A percentile compares a stretch with the other conserved stretches of the same genome.
Evolutionary conservation across 352 stramenopile genomes (phyloP).

Genomic region (Phytophthora sansomeana): DNA sequence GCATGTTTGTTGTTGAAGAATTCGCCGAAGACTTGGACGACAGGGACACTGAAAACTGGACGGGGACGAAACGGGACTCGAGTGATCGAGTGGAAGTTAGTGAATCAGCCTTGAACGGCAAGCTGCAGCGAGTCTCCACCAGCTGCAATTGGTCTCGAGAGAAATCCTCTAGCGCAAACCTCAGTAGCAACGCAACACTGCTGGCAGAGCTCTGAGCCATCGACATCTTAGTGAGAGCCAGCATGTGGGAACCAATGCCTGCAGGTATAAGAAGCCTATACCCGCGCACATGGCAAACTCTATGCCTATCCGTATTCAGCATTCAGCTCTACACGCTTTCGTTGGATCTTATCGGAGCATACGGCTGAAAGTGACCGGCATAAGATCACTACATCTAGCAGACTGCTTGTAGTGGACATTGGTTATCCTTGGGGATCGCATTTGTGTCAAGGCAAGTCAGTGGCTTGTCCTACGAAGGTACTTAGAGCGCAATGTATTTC

Average conservation of each 20-base stretch:
- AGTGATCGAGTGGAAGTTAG: constrained; percentile 34
- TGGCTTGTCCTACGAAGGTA: too few relatives aligned
- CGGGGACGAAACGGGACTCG: constrained; percentile 21
- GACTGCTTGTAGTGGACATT: background rate
- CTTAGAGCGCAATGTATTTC: too few relatives aligned
- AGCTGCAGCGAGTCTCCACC: background rate
- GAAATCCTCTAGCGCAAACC: constrained; percentile 2
- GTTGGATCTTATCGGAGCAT: background rate
- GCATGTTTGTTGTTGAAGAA: constrained; percentile 29
- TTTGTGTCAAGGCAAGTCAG: background rate
- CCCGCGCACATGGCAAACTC: constrained; percentile 7
- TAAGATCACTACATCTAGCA: background rate
- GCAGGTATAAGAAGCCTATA: constrained; percentile 2
- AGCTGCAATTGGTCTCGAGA: constrained; percentile 1
- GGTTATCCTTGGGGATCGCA: background rate
- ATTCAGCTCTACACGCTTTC: background rate
- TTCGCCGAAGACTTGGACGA: constrained; percentile 10
- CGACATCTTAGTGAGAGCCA: constrained; percentile 16
- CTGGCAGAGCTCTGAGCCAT: constrained; percentile 1
- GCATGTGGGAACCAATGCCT: constrained; percentile 1
- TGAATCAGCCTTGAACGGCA: constrained; percentile 15
- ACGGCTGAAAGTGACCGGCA: background rate
- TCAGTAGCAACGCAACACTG: background rate
- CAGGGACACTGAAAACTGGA: constrained; percentile 13
- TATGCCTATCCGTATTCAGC: constrained; percentile 4